A percentile compares a stretch with the other conserved stretches of the same genome.
phyloP scores from a whole-genome alignment of 1,284 basidiomycete genomes.

The Ganoderma lucidum region DNA sequence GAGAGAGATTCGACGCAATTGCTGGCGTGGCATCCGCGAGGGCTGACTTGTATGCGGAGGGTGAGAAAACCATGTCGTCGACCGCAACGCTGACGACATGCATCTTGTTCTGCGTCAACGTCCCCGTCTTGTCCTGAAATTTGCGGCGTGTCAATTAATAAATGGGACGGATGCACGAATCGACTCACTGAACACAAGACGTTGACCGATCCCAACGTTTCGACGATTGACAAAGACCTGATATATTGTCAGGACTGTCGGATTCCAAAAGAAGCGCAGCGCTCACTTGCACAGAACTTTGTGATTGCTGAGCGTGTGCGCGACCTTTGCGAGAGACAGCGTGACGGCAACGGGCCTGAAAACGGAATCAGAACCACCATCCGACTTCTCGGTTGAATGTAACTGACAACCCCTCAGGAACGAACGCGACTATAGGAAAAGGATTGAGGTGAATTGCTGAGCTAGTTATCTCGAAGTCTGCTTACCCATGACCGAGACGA shows the following conservation, averaged over 20 bases:
- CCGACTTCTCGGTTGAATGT: neutral
- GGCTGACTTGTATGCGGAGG: constrained; percentile 15
- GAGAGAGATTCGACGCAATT: constrained; percentile 34
- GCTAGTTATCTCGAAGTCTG: neutral
- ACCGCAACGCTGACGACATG: constrained; percentile 46
- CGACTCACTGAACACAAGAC: constrained; percentile 47
- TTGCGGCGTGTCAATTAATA: neutral
- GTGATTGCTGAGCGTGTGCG: constrained; percentile 59
- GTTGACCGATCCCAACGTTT: constrained; percentile 58
- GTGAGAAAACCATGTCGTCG: constrained; percentile 49
- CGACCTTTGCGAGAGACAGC: constrained; percentile 53
- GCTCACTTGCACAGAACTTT: constrained; percentile 65
- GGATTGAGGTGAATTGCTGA: too few relatives aligned
- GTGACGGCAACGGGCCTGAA: constrained; percentile 53
- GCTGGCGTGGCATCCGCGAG: constrained; percentile 15
- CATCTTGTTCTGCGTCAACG: constrained; percentile 61
- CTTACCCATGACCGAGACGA: constrained; percentile 59
- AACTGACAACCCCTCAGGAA: constrained; percentile 55
- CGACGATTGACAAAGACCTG: constrained; percentile 44
- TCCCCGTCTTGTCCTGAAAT: constrained; percentile 53
- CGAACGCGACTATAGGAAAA: constrained; percentile 56
- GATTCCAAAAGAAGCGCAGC: neutral
- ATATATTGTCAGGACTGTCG: neutral
- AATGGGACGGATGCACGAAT: neutral
- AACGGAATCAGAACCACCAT: neutral